These are phyloP conservation scores for Lepiota venenata DNA, from an alignment of 768 basidiomycete genomes.

Conservation along the genomic window DNA sequence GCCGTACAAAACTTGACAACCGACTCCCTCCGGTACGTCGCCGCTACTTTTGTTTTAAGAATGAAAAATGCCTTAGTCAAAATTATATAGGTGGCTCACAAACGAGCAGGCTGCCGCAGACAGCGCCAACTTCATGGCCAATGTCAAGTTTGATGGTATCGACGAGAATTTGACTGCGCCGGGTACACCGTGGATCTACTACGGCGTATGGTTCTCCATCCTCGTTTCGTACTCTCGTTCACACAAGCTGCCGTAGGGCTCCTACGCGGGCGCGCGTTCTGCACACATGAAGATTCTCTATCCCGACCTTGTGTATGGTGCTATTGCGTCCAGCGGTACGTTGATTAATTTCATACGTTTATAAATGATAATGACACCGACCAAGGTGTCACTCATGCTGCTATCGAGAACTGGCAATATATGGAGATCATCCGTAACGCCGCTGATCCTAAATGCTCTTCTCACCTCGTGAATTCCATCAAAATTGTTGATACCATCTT, in stretches of 20 bases:
- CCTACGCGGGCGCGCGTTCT: slow-evolving; percentile 90
- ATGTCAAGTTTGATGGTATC: slow-evolving; percentile 72
- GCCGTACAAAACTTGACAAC: slow-evolving; percentile 17
- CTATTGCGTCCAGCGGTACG: slow-evolving; percentile 84
- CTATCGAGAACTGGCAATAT: slow-evolving; percentile 83
- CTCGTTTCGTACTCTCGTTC: not conserved
- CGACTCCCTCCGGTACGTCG: slow-evolving; percentile 15
- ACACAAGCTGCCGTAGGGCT: slow-evolving; percentile 47
- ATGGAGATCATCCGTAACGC: slow-evolving; percentile 75
- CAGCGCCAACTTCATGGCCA: slow-evolving; percentile 87
- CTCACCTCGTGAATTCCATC: slow-evolving; percentile 55
- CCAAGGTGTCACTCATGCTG: slow-evolving; percentile 81
- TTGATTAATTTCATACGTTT: slow-evolving; percentile 3
- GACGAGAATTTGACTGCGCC: slow-evolving; percentile 69
- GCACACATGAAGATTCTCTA: slow-evolving; percentile 89
- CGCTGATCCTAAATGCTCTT: slow-evolving; percentile 61
- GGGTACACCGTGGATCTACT: slow-evolving; percentile 85
- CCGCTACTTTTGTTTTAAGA: not conserved
- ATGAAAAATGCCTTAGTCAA: not conserved
- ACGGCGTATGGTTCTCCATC: slow-evolving; percentile 58
- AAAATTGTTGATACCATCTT: slow-evolving; percentile 61
- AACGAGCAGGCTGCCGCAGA: slow-evolving; percentile 90
- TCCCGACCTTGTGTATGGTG: slow-evolving; percentile 85
- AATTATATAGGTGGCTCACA: slow-evolving; percentile 75
- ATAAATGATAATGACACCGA: not conserved